phyloP scores from a whole-genome alignment of 2,329 filamentous ascomycete genomes.

The Elsinoe necatrix region DNA sequence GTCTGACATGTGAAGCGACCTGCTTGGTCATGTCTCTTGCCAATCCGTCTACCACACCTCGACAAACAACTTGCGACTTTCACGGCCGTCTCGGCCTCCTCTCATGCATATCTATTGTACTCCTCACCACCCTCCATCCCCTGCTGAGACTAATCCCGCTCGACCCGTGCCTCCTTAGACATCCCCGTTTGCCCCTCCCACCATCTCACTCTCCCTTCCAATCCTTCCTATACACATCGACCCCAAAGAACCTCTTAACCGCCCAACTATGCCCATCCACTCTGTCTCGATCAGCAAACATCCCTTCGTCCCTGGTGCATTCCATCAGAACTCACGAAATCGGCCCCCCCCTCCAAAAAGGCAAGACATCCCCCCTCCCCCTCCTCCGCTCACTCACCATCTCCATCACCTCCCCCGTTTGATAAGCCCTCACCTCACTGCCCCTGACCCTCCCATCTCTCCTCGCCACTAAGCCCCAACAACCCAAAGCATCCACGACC shows the following conservation, averaged over 20 bases:
- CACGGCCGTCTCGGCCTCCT: not conserved
- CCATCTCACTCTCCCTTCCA: slow-evolving; percentile 23
- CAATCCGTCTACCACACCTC: not conserved
- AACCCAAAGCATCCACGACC: slow-evolving; percentile 26
- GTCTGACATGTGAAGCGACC: slow-evolving; percentile 2
- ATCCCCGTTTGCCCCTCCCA: not conserved
- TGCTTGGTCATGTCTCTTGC: not conserved
- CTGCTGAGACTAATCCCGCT: not conserved
- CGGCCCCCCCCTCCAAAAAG: slow-evolving; percentile 30
- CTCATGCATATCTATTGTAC: not conserved
- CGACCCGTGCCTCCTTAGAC: not conserved
- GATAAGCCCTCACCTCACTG: slow-evolving; percentile 28
- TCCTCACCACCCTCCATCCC: not conserved
- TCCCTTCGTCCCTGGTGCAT: not conserved
- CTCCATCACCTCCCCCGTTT: slow-evolving; percentile 26
- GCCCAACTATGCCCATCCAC: slow-evolving; percentile 29
- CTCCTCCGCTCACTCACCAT: slow-evolving; percentile 25
- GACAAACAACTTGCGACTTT: not conserved
- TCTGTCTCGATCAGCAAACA: slow-evolving; percentile 8
- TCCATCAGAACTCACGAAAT: slow-evolving; percentile 21
- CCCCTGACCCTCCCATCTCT: slow-evolving; percentile 26
- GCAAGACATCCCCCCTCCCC: slow-evolving; percentile 28
- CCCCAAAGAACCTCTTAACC: slow-evolving; percentile 27
- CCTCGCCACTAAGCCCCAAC: slow-evolving; percentile 29
- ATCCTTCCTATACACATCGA: slow-evolving; percentile 26